phyloP scores from a whole-genome alignment of 345 rosid genomes.

The Hibiscus mutabilis region DNA sequence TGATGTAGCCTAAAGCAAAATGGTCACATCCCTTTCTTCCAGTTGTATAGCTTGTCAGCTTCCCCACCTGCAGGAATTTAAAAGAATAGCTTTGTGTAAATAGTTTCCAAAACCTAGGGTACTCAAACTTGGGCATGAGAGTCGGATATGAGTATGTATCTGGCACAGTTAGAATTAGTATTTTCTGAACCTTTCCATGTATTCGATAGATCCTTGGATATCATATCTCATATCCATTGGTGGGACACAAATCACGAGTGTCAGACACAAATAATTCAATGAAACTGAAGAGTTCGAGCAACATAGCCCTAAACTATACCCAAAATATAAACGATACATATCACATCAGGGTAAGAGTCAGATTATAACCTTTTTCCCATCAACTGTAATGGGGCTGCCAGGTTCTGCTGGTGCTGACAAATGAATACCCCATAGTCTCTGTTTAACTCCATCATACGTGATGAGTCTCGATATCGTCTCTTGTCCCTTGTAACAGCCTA shows the following conservation, averaged over 20 bases:
- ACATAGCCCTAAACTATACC: background rate
- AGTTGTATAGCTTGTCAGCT: slow-evolving; percentile 61
- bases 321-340: slow-evolving; percentile 17
- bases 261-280: too few relatives aligned
- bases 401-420: slow-evolving; percentile 72
- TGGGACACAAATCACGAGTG: too few relatives aligned
- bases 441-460: slow-evolving; percentile 83
- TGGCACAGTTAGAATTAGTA: too few relatives aligned
- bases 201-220: too few relatives aligned
- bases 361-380: slow-evolving; percentile 58
- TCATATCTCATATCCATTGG: too few relatives aligned
- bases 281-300: too few relatives aligned
- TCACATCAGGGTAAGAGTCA: background rate
- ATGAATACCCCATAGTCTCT: slow-evolving; percentile 66
- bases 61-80: slow-evolving; percentile 48
- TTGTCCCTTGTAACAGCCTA: slow-evolving; percentile 94
- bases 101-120: background rate
- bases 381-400: slow-evolving; percentile 50
- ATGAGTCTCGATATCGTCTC: slow-evolving; percentile 81
- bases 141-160: too few relatives aligned
- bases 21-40: slow-evolving; percentile 40
- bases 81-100: background rate
- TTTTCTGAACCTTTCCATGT: too few relatives aligned
- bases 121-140: too few relatives aligned
- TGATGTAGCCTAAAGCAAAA: slow-evolving; percentile 78